Evolutionary conservation across 2,329 filamentous ascomycete species (phyloP).

Genomic region (Teratosphaeria zuluensis): DNA sequence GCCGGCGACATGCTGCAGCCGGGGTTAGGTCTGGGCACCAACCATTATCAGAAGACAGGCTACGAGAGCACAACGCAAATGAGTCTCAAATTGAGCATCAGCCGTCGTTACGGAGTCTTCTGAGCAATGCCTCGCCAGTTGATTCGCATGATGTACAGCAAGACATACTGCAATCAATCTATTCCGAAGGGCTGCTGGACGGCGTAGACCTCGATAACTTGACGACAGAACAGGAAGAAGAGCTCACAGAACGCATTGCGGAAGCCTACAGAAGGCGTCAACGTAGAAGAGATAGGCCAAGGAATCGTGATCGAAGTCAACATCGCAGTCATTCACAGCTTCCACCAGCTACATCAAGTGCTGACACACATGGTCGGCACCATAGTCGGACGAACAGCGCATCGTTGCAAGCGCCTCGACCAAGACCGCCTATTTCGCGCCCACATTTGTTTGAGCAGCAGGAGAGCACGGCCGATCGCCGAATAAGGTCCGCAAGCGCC

Average conservation of each 20-base stretch:
- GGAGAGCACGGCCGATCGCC: conserved; percentile 21
- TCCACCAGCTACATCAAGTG: not conserved
- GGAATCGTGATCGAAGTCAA: conserved; percentile 14
- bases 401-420: conserved; percentile 20
- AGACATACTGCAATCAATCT: conserved; percentile 80
- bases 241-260: conserved; percentile 81
- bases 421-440: conserved; percentile 35
- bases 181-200: conserved; percentile 77
- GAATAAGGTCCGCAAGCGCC: conserved; percentile 37
- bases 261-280: conserved; percentile 77
- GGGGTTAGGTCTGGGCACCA: conserved; percentile 5
- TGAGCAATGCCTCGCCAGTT: conserved; percentile 63
- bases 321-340: conserved; percentile 2
- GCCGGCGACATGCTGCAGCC: not conserved
- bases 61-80: conserved; percentile 12
- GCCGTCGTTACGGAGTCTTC: conserved; percentile 72
- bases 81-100: conserved; percentile 63
- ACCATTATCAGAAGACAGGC: conserved; percentile 7
- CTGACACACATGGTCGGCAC: conserved; percentile 3
- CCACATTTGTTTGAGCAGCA: conserved; percentile 36
- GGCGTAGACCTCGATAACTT: conserved; percentile 84
- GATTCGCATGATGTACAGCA: conserved; percentile 71
- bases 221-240: conserved; percentile 74
- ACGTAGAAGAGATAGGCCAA: conserved; percentile 36
- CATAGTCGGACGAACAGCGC: conserved; percentile 25